phyloP scores from a whole-genome alignment of 768 basidiomycete species.

The Chalciporus pseudorubinellus region DNA sequence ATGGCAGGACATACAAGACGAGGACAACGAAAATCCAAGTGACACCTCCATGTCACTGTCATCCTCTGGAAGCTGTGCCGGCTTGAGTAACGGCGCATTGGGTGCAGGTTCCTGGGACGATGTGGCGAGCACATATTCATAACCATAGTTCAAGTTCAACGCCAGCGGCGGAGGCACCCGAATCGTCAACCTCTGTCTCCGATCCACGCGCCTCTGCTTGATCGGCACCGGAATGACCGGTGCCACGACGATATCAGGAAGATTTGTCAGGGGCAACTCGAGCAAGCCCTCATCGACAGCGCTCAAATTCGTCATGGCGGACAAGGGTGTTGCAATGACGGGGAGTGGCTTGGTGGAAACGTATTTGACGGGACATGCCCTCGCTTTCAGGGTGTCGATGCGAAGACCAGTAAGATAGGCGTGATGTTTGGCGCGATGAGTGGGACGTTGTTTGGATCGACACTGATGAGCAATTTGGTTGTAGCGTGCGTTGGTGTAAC shows the following conservation, averaged over 20 bases:
- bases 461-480: constrained; percentile 35
- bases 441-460: constrained; percentile 36
- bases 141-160: not conserved
- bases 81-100: constrained; percentile 25
- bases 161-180: not conserved
- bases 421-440: constrained; percentile 47
- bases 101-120: constrained; percentile 9
- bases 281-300: not conserved
- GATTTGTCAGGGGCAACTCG: not conserved
- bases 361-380: constrained; percentile 35
- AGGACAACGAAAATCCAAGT: constrained; percentile 1
- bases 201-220: not conserved
- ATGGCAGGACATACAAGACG: constrained; percentile 14
- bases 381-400: constrained; percentile 43
- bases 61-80: constrained; percentile 26
- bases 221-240: not conserved
- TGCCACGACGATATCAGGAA: constrained; percentile 8
- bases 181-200: constrained; percentile 1
- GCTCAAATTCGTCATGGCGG: not conserved
- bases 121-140: not conserved
- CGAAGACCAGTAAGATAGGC: constrained; percentile 44
- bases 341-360: constrained; percentile 43
- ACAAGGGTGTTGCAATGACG: constrained; percentile 18
- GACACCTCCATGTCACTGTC: constrained; percentile 16
- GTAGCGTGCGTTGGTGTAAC: constrained; percentile 43